Percentiles rank a stretch among this genome's conserved stretches.
These are phyloP conservation scores for Fusarium nematophilum DNA, from an alignment of 2,329 filamentous ascomycete genomes.

Conservation along the genomic window DNA sequence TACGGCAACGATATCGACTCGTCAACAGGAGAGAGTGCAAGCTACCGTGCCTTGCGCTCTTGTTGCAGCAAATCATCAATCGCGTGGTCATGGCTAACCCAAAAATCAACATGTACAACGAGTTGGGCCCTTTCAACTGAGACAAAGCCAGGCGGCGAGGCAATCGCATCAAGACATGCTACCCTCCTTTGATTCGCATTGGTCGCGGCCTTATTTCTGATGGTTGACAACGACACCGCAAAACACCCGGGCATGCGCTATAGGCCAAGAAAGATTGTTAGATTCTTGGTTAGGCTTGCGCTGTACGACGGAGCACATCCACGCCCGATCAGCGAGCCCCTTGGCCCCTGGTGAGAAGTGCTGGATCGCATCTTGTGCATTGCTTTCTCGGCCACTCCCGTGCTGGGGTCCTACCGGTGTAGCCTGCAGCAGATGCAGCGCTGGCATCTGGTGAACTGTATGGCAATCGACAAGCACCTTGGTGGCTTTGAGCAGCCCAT, in stretches of 20 bases:
- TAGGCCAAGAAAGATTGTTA: slow-evolving; percentile 28
- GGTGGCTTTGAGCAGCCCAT: slow-evolving; percentile 16
- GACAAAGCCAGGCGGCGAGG: slow-evolving; percentile 33
- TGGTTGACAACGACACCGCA: slow-evolving; percentile 9
- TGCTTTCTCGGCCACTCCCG: slow-evolving; percentile 39
- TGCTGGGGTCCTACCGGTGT: slow-evolving; percentile 28
- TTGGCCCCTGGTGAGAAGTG: slow-evolving; percentile 35
- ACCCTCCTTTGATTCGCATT: background rate
- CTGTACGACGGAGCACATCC: slow-evolving; percentile 38
- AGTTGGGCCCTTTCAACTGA: slow-evolving; percentile 37
- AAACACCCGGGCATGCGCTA: slow-evolving; percentile 20
- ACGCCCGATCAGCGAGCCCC: slow-evolving; percentile 24
- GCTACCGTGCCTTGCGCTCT: background rate
- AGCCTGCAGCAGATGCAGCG: slow-evolving; percentile 28
- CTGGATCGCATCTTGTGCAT: slow-evolving; percentile 43
- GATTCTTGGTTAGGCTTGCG: slow-evolving; percentile 33
- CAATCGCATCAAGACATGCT: slow-evolving; percentile 27
- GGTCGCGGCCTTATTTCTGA: slow-evolving; percentile 5
- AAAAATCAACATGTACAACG: slow-evolving; percentile 23
- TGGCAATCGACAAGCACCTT: slow-evolving; percentile 7
- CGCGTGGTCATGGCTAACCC: slow-evolving; percentile 21
- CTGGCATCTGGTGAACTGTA: slow-evolving; percentile 15
- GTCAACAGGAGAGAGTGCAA: slow-evolving; percentile 26
- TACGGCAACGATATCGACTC: slow-evolving; percentile 16
- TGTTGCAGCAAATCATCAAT: background rate